Base-by-base conservation (phyloP, 2,329 filamentous ascomycete genomes). In the Diaporthe sp. region DNA sequence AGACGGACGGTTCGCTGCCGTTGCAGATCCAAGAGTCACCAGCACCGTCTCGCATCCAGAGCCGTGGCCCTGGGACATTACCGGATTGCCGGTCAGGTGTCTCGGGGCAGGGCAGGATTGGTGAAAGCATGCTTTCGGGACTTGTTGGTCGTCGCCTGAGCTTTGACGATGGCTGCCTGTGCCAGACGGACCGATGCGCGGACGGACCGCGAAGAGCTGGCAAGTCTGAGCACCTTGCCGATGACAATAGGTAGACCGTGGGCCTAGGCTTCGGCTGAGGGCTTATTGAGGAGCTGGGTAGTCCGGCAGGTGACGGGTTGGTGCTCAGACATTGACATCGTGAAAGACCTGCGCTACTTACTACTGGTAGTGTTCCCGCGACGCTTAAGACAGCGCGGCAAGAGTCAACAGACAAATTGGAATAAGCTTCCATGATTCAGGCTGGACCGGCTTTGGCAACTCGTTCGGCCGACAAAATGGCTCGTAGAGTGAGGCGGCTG, bases 1-100 rank as follows among this genome's bases (percentile, higher is more conserved):
- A 35, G 61, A 66, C 61, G 45, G 64, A 68, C 64, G 47, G 33
- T 40, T 19, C 15, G 61, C 30, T 67, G 61, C 61, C 61, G 45
- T 52, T 25, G 45, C 42, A 50, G 28, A 50, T 25, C 42, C 45
- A 38, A 52, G 30, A 38, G 45, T 25, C 45, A 28, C 30, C 64
- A 50, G 33, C 13, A 40, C 30, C 64, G 42, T 67, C 45, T 67
- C 4, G 64, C 64, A 67, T 38, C 64, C 64, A 52, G 64, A 38
- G 64, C 64, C 64, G 64, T 38, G 64, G 64, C 64, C 30, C n/a
- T 50, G 64, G 64, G 33, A 52, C 61, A 25, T 67, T 67, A 67
- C 64, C 45, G 64, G 64, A 52, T 52, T 52, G 64, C 45, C 45
- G 61, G 61, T 35, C 30, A 52, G 30, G 42, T 52, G 64, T 67